phyloP scores from a whole-genome alignment of 2,329 filamentous ascomycete species.

The Aureobasidium sp. region DNA sequence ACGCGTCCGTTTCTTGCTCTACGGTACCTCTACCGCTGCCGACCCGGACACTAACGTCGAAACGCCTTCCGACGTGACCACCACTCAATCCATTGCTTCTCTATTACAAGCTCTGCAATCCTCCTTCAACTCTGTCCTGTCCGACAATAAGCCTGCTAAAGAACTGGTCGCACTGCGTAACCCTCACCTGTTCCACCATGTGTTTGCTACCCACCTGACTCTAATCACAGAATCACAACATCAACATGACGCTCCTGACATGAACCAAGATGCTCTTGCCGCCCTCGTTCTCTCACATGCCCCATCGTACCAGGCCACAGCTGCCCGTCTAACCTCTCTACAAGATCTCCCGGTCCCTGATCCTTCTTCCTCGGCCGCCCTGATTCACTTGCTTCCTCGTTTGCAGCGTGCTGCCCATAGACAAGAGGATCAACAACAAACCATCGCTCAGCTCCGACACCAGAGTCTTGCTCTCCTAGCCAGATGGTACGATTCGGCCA shows the following conservation, averaged over 20 bases:
- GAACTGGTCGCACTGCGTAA: constrained; percentile 36
- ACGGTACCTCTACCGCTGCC: constrained; percentile 29
- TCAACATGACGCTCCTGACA: neutral
- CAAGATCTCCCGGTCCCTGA: constrained; percentile 39
- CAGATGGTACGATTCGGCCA: constrained; percentile 65
- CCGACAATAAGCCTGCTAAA: constrained; percentile 33
- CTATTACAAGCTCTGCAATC: constrained; percentile 33
- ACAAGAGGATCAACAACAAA: constrained; percentile 54
- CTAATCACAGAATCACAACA: neutral
- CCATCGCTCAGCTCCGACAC: constrained; percentile 57
- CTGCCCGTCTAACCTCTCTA: constrained; percentile 39
- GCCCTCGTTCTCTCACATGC: constrained; percentile 40
- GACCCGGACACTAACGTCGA: neutral
- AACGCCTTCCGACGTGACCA: neutral
- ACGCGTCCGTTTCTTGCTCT: constrained; percentile 38
- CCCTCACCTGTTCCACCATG: neutral
- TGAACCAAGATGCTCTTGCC: constrained; percentile 19
- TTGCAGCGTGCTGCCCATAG: constrained; percentile 55
- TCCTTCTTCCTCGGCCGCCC: constrained; percentile 40
- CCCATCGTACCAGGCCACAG: constrained; percentile 34
- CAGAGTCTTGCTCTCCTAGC: constrained; percentile 51
- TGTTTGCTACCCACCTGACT: neutral
- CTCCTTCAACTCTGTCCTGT: constrained; percentile 25
- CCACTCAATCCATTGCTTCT: constrained; percentile 24
- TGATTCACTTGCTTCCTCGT: constrained; percentile 54